Evolutionary conservation across 2,329 filamentous ascomycete genomes (phyloP), one percentile per base, ranked within the genome.

Genomic region (Aspergillus quadrilineatus): DNA sequence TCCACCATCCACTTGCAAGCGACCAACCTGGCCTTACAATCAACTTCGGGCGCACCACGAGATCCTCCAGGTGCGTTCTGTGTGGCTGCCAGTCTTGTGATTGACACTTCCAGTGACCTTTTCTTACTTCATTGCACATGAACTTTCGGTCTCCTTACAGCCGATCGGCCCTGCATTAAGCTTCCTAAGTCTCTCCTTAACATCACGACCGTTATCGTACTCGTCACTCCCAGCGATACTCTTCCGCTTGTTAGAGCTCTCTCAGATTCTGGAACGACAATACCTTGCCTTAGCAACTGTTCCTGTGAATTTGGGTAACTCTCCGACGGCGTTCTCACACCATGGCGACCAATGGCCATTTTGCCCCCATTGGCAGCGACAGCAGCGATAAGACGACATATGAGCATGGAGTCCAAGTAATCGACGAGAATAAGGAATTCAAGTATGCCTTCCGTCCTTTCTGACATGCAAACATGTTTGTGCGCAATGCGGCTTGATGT

Each of bases 341-440:
- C 53, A 77, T 79, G 72, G 71, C 72, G 44, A 73, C 68, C 46
- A 79, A 79, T 64, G 77, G 75, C 44, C 77, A 79, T 64, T 77
- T 79, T 65, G 75, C 77, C 55, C 69, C 74, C 46, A 65, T 73
- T 54, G 75, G 73, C 54, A 72, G 72, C 60, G 68, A 70, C 48
- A 66, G 70, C 56, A 69, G 67, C 49, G 68, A 75, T 50, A 68
- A 68, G 57, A 67, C 67, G 32, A 69, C 69, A 37, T 97, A 93
- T 75, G 89, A 92, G 70, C 89, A 96, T 83, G 94, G 94, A 71
- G 90, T 97, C 70, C 94, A 99, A 78, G 92, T 99, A 67, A 90
- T 99, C 71, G 91, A 97, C 73, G 92, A 92, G 78, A 88, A 95
- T 71, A 97, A 97, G 80, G 84, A 90, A 67, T 99, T 97, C 85